phyloP scores from a whole-genome alignment of 768 basidiomycete species.

The Cubamyces lactineus region DNA sequence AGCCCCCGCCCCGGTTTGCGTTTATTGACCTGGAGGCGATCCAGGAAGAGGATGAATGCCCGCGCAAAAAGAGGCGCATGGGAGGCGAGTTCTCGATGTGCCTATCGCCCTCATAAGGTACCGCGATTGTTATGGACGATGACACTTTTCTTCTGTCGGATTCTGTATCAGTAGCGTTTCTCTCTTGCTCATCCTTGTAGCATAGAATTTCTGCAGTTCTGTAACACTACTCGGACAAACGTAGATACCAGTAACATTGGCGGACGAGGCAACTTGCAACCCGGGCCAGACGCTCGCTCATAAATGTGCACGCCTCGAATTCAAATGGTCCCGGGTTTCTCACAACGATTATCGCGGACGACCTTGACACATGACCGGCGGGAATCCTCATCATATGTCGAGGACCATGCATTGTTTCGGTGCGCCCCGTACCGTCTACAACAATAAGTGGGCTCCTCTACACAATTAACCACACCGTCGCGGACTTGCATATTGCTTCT shows the following conservation, averaged over 20 bases:
- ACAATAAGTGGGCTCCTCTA: constrained; percentile 6
- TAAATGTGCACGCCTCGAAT: too few relatives aligned
- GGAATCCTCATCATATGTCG: not conserved
- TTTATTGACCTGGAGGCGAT: constrained; percentile 41
- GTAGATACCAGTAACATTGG: too few relatives aligned
- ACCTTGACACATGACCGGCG: too few relatives aligned
- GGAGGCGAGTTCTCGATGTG: constrained; percentile 12
- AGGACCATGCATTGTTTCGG: not conserved
- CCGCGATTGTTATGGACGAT: not conserved
- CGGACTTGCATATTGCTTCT: not conserved
- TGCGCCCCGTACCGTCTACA: not conserved
- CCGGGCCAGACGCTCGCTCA: too few relatives aligned
- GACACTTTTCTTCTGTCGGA: not conserved
- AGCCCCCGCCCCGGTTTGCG: constrained; percentile 39
- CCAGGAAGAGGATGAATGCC: constrained; percentile 1
- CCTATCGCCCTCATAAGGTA: not conserved
- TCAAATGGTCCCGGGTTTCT: too few relatives aligned
- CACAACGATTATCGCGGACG: too few relatives aligned
- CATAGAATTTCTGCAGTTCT: not conserved
- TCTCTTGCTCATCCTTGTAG: not conserved
- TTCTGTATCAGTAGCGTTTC: not conserved
- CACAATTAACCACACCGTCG: constrained; percentile 8
- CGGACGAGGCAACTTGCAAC: too few relatives aligned
- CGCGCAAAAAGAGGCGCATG: constrained; percentile 25
- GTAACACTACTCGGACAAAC: too few relatives aligned